Percentiles rank a stretch among this genome's conserved stretches.
These are phyloP conservation scores for Boletus patriciae DNA, from an alignment of 768 basidiomycete genomes.

Conservation along the genomic window DNA sequence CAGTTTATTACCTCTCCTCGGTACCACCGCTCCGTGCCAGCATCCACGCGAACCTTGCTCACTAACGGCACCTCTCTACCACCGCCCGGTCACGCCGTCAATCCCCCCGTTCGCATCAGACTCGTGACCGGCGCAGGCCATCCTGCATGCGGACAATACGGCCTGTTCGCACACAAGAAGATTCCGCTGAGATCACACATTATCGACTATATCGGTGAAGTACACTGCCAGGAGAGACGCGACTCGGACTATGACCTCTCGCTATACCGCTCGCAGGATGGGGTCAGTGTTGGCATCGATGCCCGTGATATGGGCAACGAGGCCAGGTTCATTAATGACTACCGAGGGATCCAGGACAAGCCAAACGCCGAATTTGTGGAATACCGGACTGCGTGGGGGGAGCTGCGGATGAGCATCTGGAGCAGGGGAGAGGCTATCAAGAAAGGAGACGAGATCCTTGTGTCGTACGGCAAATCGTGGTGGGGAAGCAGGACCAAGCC, in stretches of 20 bases:
- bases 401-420: slow-evolving; percentile 78
- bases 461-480: slow-evolving; percentile 88
- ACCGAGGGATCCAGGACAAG: slow-evolving; percentile 66
- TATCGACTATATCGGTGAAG: slow-evolving; percentile 79
- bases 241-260: slow-evolving; percentile 88
- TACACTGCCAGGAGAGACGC: slow-evolving; percentile 74
- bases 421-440: slow-evolving; percentile 56
- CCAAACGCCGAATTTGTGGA: slow-evolving; percentile 76
- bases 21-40: slow-evolving; percentile 60
- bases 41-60: slow-evolving; percentile 42
- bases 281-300: slow-evolving; percentile 73
- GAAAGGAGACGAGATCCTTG: slow-evolving; percentile 83
- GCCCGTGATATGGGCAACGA: slow-evolving; percentile 79
- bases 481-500: slow-evolving; percentile 50
- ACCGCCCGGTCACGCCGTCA: slow-evolving; percentile 8
- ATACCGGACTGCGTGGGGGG: slow-evolving; percentile 50
- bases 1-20: slow-evolving; percentile 51
- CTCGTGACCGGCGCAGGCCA: slow-evolving; percentile 55
- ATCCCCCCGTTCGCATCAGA: slow-evolving; percentile 53
- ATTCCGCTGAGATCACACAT: slow-evolving; percentile 67
- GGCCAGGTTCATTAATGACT: slow-evolving; percentile 89
- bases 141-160: slow-evolving; percentile 76
- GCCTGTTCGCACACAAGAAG: slow-evolving; percentile 76
- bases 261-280: slow-evolving; percentile 58
- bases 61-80: slow-evolving; percentile 18